A percentile compares a stretch with the other conserved stretches of the same genome.
These are phyloP conservation scores for Colletotrichum orchidophilum DNA, from an alignment of 2,329 filamentous ascomycete genomes.

Conservation along the genomic window DNA sequence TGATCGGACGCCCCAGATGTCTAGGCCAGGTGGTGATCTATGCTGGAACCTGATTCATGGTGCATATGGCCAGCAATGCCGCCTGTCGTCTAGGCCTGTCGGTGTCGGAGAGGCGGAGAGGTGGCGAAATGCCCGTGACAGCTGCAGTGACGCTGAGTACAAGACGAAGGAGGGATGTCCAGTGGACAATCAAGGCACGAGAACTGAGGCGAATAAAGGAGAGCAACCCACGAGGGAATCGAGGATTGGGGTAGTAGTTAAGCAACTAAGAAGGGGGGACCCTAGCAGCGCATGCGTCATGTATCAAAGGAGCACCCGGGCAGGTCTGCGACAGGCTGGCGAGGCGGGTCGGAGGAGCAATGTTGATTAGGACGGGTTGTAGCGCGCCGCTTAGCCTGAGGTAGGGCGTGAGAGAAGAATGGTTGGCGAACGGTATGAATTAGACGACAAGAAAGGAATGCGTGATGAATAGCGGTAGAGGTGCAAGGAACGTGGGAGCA, in stretches of 20 bases:
- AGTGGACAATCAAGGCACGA: constrained; percentile 18
- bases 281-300: constrained; percentile 35
- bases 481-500: constrained; percentile 17
- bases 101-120: constrained; percentile 7
- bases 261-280: constrained; percentile 29
- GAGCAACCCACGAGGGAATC: constrained; percentile 16
- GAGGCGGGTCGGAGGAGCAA: constrained; percentile 24
- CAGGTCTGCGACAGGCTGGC: constrained; percentile 33
- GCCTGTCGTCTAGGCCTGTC: constrained; percentile 34
- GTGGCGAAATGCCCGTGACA: constrained; percentile 16
- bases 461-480: neutral
- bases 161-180: constrained; percentile 5
- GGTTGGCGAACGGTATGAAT: constrained; percentile 8
- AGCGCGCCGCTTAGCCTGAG: constrained; percentile 20
- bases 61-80: constrained; percentile 47
- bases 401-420: neutral
- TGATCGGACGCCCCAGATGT: constrained; percentile 24
- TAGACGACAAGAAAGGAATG: constrained; percentile 22
- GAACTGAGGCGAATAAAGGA: constrained; percentile 15
- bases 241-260: constrained; percentile 33
- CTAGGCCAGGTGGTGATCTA: constrained; percentile 34
- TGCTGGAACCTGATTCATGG: constrained; percentile 38
- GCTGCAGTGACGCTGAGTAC: constrained; percentile 8
- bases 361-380: constrained; percentile 26
- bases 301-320: constrained; percentile 34